Conservation (phyloP, 352 stramenopile species). For the Globisporangium uncinulatum region DNA sequence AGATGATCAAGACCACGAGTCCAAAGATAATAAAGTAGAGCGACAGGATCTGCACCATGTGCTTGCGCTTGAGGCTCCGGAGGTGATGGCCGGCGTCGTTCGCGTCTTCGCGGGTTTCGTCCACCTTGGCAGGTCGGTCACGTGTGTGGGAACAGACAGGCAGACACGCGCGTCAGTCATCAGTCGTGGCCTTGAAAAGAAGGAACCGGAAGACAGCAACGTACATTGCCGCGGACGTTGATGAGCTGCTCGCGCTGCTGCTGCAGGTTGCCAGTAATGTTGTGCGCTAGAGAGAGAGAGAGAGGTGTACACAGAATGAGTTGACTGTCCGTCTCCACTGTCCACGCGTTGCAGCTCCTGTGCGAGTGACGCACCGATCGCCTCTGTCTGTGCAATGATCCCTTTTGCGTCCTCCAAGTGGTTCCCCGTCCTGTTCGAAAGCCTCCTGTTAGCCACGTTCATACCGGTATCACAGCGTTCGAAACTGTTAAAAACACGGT, state of each 20-base stretch:
- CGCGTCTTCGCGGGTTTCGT: constrained; percentile 67
- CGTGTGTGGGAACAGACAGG: not conserved
- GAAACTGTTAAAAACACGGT: too few species aligned
- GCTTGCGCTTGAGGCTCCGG: constrained; percentile 80
- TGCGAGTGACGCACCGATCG: constrained; percentile 27
- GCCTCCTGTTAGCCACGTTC: too few species aligned
- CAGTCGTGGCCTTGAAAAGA: not conserved
- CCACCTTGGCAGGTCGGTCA: constrained; percentile 27
- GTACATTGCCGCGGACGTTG: constrained; percentile 72
- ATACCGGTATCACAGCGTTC: too few species aligned
- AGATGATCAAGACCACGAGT: constrained; percentile 67
- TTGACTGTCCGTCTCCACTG: not conserved
- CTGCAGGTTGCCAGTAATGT: constrained; percentile 64
- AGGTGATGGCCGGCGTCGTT: constrained; percentile 61
- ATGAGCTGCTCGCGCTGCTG: constrained; percentile 69
- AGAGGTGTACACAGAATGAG: not conserved
- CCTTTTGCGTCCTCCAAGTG: constrained; percentile 62
- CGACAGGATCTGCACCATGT: constrained; percentile 62
- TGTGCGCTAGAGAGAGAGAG: constrained; percentile 27
- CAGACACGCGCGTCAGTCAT: not conserved
- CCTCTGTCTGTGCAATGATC: constrained; percentile 65
- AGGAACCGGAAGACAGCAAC: constrained; percentile 5
- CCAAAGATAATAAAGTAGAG: constrained; percentile 80
- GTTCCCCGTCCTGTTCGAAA: constrained; percentile 40
- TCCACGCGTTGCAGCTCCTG: too few species aligned